Evolutionary conservation across 768 basidiomycete genomes (phyloP).

Genomic region (Russula virescens): DNA sequence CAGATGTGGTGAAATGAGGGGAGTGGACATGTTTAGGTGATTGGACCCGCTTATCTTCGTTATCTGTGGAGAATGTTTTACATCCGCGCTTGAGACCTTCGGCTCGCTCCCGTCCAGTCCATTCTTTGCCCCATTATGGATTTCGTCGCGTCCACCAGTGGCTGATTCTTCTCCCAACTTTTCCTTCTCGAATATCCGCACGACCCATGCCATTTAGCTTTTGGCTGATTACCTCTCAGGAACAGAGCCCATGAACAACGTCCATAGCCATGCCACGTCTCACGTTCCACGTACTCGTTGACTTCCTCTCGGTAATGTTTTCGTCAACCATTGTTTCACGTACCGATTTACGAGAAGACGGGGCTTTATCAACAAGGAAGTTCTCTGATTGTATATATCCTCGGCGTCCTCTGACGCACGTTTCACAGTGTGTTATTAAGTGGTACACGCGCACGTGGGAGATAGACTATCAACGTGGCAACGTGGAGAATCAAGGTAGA

Average conservation of each 20-base stretch:
- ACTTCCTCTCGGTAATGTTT: neutral
- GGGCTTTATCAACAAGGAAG: neutral
- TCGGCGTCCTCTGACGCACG: neutral
- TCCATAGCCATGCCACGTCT: slow-evolving; percentile 4
- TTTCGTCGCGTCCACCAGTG: neutral
- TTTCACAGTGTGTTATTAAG: neutral
- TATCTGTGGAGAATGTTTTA: neutral
- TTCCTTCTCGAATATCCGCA: too few species aligned
- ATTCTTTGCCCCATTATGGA: neutral
- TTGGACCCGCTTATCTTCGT: neutral
- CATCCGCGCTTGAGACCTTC: neutral
- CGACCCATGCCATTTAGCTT: neutral
- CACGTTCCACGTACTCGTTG: neutral
- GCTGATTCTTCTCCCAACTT: neutral
- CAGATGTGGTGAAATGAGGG: neutral
- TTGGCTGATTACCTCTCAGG: slow-evolving; percentile 7
- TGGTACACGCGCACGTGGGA: neutral
- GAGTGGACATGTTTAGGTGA: neutral
- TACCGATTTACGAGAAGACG: neutral
- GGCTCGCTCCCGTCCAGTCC: neutral
- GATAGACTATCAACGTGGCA: neutral
- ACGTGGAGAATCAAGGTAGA: neutral
- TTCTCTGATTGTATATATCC: neutral
- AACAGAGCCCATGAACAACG: neutral
- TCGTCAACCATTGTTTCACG: neutral